Base-by-base conservation (phyloP, 1,139 yeast species). In the Saccharomycopsis hybrid region DNA sequence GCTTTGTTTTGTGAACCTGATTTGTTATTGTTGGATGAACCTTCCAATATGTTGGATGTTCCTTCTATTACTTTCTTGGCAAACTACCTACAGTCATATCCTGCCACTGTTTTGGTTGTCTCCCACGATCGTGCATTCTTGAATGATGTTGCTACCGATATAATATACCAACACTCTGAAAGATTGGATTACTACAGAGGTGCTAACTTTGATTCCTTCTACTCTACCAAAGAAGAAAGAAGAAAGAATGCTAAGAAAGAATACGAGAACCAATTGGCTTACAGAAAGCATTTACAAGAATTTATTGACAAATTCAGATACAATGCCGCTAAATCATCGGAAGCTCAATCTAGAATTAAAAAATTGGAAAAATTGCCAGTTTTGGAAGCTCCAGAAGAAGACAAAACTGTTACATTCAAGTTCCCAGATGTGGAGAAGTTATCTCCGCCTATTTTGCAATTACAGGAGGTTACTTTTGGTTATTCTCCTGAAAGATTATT, bases 41-140 rank as follows among this genome's bases (percentile, higher is more conserved):
- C 98, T 62, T 90, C 98, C 58, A 92, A 92, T 83, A 92, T 90
- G 97, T 85, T 92, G 95, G 98, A 92, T 78, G 97, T 92, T 67
- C 98, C 98, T 33, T 90, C 97, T 49, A 88, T 92, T 65, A 92
- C 97, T 2, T 92, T 81, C 65, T 76, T 92, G 64, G 94, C 97
- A 8, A 80, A 85, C 59, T 92, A 92, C 65, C 72, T 92, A 59
- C 96, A 88, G 64, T 74, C 86, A 8, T 92, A 92, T 65, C 90
- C 95, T 53, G 79, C 96, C 0, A 92, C 98, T 0, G 95, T 92
- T 4, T 73, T 92, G 59, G 95, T 90, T 40, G 99, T 92, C 44
- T 92, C 98, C 52, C 99, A 92, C 73, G 99, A 92, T 69, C 81
- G 98, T 62, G 89, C 97, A 46, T 92, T 92, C 72, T 76, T 92